These are phyloP conservation scores for Globisporangium mamillatum DNA, from an alignment of 352 stramenopile genomes.

Conservation along the genomic window DNA sequence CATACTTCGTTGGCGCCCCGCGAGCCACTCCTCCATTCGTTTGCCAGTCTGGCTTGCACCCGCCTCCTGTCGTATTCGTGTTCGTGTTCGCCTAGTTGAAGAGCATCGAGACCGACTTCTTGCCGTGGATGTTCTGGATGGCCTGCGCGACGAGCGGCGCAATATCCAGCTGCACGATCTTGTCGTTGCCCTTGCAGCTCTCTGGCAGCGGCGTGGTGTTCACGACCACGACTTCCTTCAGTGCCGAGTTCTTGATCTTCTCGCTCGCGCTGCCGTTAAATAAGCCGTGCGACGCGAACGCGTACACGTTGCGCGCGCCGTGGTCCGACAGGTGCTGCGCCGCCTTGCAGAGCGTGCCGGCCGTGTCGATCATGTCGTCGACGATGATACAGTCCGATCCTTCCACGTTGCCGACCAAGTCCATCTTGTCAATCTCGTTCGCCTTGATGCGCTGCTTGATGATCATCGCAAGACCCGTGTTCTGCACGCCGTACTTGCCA, in stretches of 20 bases:
- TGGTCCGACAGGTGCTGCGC: constrained; percentile 95
- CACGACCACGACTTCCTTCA: constrained; percentile 91
- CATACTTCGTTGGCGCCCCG: neutral
- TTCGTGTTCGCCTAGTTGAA: constrained; percentile 91
- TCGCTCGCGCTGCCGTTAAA: constrained; percentile 92
- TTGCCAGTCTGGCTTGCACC: neutral
- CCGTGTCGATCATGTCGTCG: constrained; percentile 99
- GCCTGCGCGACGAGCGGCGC: constrained; percentile 96
- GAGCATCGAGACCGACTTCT: constrained; percentile 99
- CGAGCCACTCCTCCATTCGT: neutral
- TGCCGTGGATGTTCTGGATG: constrained; percentile 99
- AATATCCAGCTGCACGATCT: constrained; percentile 98
- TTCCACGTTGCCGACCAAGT: constrained; percentile 98
- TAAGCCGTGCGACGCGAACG: constrained; percentile 98
- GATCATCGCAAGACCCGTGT: constrained; percentile 99
- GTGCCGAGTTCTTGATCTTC: constrained; percentile 86
- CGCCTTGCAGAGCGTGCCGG: constrained; percentile 98
- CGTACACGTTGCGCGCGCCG: constrained; percentile 97
- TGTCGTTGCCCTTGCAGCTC: constrained; percentile 93
- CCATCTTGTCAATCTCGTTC: constrained; percentile 98
- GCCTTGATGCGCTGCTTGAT: constrained; percentile 99
- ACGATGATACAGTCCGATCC: constrained; percentile 99
- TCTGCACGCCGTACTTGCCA: constrained; percentile 95
- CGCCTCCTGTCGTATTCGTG: neutral
- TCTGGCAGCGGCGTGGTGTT: constrained; percentile 86